Conservation (phyloP, 2,329 filamentous ascomycete species). For the Emydomyces testavorans region DNA sequence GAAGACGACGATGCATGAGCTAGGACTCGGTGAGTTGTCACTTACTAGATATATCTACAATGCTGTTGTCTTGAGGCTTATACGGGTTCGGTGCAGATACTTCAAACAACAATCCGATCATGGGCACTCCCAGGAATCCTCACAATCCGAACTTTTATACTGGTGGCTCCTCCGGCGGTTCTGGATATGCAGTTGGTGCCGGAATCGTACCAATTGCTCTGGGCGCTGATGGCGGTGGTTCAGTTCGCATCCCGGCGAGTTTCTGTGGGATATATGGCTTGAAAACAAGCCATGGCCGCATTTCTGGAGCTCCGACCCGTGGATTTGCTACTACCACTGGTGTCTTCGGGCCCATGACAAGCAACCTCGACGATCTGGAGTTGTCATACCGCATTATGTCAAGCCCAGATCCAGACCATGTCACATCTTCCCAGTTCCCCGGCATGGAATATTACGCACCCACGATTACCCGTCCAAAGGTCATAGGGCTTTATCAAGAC, state of each 20-base stretch:
- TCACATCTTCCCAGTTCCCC: constrained; percentile 52
- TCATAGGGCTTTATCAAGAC: constrained; percentile 57
- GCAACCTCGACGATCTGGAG: constrained; percentile 64
- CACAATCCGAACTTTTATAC: constrained; percentile 66
- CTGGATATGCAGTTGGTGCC: constrained; percentile 55
- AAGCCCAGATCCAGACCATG: constrained; percentile 54
- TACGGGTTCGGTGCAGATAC: constrained; percentile 43
- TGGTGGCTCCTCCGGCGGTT: constrained; percentile 70
- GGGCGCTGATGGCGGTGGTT: constrained; percentile 66
- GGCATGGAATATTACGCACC: constrained; percentile 36
- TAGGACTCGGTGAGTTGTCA: constrained; percentile 50
- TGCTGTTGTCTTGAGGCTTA: neutral
- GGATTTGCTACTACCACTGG: constrained; percentile 51
- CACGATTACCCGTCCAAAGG: constrained; percentile 34
- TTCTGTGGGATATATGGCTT: constrained; percentile 76
- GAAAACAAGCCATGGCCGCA: constrained; percentile 64
- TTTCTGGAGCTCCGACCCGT: constrained; percentile 47
- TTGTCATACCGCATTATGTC: constrained; percentile 74
- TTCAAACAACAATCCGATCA: constrained; percentile 67
- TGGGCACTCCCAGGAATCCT: constrained; percentile 67
- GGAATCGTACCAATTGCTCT: constrained; percentile 62
- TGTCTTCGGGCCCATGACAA: constrained; percentile 64
- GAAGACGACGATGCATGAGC: constrained; percentile 69
- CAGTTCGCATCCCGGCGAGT: constrained; percentile 58
- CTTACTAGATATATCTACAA: neutral